Conservation (phyloP, 2,329 filamentous ascomycete species). For the Exophiala sideris region DNA sequence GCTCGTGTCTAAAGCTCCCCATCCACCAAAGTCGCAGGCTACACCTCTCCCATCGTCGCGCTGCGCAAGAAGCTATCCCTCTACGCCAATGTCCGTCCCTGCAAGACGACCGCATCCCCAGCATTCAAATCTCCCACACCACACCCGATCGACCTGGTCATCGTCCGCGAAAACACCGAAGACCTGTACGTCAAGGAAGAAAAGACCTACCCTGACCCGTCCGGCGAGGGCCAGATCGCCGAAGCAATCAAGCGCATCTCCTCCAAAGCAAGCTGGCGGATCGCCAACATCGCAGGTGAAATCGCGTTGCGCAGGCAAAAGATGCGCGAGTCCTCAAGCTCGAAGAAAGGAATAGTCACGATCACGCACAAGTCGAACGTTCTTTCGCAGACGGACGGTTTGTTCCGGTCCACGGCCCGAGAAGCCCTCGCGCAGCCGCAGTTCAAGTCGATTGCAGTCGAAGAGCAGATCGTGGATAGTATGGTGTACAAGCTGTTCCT, state of each 20-base stretch:
- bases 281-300: slow-evolving; percentile 89
- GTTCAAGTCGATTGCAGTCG: slow-evolving; percentile 66
- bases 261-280: slow-evolving; percentile 76
- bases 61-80: slow-evolving; percentile 92
- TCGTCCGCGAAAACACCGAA: slow-evolving; percentile 98
- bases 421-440: slow-evolving; percentile 64
- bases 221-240: slow-evolving; percentile 70
- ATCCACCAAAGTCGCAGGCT: slow-evolving; percentile 83
- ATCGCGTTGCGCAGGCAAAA: slow-evolving; percentile 85
- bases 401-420: slow-evolving; percentile 81
- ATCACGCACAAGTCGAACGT: slow-evolving; percentile 99
- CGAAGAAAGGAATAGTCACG: slow-evolving; percentile 69
- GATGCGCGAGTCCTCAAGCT: slow-evolving; percentile 58
- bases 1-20: slow-evolving; percentile 62
- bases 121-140: slow-evolving; percentile 38
- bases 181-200: slow-evolving; percentile 98
- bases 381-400: slow-evolving; percentile 88
- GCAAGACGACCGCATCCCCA: slow-evolving; percentile 68
- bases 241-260: slow-evolving; percentile 98
- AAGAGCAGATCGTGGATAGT: slow-evolving; percentile 98
- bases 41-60: slow-evolving; percentile 94
- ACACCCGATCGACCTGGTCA: slow-evolving; percentile 87
- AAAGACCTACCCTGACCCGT: slow-evolving; percentile 69
- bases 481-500: slow-evolving; percentile 99
- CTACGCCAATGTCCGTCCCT: slow-evolving; percentile 95